phyloP scores from a whole-genome alignment of 2,329 filamentous ascomycete genomes.

The Sporothrix variecibatus region DNA sequence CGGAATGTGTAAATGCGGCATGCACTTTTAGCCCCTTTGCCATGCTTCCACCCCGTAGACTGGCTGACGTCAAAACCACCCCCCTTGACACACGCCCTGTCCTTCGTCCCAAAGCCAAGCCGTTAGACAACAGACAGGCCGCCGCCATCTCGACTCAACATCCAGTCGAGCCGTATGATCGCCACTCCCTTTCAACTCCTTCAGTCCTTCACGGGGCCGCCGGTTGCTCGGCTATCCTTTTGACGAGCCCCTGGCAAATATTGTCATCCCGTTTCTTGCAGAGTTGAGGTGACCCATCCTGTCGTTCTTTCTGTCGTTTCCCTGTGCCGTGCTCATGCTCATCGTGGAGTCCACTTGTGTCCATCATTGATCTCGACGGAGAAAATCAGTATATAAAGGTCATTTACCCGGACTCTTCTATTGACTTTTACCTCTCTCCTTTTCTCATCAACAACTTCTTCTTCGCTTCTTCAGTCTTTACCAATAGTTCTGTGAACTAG shows the following conservation, averaged over 20 bases:
- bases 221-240: not conserved
- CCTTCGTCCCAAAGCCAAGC: conserved; percentile 22
- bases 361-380: not conserved
- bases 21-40: not conserved
- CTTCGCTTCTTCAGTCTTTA: conserved; percentile 23
- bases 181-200: not conserved
- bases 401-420: conserved; percentile 6
- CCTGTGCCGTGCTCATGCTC: not conserved
- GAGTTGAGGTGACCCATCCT: not conserved
- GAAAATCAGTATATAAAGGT: conserved; percentile 17
- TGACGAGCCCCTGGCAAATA: not conserved
- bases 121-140: not conserved
- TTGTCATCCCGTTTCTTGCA: not conserved
- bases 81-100: conserved; percentile 10
- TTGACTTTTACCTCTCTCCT: not conserved
- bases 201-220: not conserved
- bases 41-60: not conserved
- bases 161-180: conserved; percentile 20
- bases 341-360: not conserved
- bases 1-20: not conserved
- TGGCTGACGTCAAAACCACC: not conserved
- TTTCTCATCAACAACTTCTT: conserved; percentile 4
- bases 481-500: conserved; percentile 29
- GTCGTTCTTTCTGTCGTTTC: not conserved
- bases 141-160: not conserved